These are phyloP conservation scores for Williopsis jadinii DNA, from an alignment of 1,139 yeast genomes.

Conservation along the genomic window DNA sequence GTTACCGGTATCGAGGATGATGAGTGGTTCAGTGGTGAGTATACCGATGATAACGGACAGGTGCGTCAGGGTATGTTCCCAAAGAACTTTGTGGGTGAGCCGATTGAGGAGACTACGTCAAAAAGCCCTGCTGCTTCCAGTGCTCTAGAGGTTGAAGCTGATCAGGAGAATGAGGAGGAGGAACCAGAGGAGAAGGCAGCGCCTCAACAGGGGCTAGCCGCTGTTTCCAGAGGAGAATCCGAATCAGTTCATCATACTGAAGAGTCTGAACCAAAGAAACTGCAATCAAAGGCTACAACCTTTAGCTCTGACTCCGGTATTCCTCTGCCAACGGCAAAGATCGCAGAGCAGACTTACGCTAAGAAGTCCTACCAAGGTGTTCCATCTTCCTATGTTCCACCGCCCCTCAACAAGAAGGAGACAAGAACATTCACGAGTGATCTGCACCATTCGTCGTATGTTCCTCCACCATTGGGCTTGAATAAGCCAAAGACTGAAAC, in stretches of 20 bases:
- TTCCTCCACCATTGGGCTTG: slow-evolving; percentile 20
- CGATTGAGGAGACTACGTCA: slow-evolving; percentile 3
- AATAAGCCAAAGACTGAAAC: slow-evolving; percentile 6
- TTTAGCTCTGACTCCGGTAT: slow-evolving; percentile 5
- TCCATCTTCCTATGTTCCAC: slow-evolving; percentile 37
- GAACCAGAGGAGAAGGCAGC: neutral
- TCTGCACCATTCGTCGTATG: slow-evolving; percentile 18
- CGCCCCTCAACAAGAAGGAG: slow-evolving; percentile 22
- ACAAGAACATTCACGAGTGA: slow-evolving; percentile 8
- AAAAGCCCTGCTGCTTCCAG: neutral
- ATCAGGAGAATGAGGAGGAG: neutral
- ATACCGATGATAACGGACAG: slow-evolving; percentile 34
- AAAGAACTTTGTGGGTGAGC: slow-evolving; percentile 58
- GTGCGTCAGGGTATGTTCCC: slow-evolving; percentile 76
- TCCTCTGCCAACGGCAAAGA: slow-evolving; percentile 18
- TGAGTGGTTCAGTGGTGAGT: slow-evolving; percentile 83
- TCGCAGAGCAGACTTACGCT: slow-evolving; percentile 10
- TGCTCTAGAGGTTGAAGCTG: neutral
- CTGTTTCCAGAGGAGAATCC: neutral
- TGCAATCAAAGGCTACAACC: neutral
- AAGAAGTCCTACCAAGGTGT: slow-evolving; percentile 24
- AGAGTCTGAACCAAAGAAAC: neutral
- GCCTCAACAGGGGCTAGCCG: neutral
- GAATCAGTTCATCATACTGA: neutral
- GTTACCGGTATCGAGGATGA: slow-evolving; percentile 79